Conservation (phyloP, 768 basidiomycete genomes). For the Lactifluus pinguis region DNA sequence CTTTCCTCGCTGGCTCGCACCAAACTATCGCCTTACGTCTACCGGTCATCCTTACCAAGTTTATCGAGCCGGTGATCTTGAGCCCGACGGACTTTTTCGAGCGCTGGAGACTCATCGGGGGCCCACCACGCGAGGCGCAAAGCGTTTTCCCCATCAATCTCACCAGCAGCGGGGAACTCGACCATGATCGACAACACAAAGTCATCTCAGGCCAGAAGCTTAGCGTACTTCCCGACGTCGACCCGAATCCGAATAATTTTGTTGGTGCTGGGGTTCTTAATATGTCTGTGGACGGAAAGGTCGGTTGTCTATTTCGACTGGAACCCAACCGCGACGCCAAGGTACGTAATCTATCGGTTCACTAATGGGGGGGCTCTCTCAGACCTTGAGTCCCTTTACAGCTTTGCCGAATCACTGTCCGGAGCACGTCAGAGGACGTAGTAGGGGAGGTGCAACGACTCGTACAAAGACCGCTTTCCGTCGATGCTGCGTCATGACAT, state of each 20-base stretch:
- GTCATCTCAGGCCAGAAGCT: constrained; percentile 73
- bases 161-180: constrained; percentile 58
- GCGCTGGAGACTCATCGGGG: constrained; percentile 96
- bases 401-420: constrained; percentile 87
- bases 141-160: constrained; percentile 73
- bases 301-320: constrained; percentile 85
- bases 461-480: constrained; percentile 33
- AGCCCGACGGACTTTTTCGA: constrained; percentile 87
- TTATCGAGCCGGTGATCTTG: constrained; percentile 88
- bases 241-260: constrained; percentile 89
- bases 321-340: constrained; percentile 97
- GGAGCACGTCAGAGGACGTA: constrained; percentile 92
- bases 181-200: constrained; percentile 62
- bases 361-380: not conserved
- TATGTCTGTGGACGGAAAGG: constrained; percentile 85
- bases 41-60: constrained; percentile 84
- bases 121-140: constrained; percentile 89
- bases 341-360: constrained; percentile 36
- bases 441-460: constrained; percentile 58
- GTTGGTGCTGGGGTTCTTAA: constrained; percentile 96
- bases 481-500: constrained; percentile 21
- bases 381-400: constrained; percentile 24
- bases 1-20: constrained; percentile 88
- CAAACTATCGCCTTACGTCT: constrained; percentile 77
- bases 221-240: constrained; percentile 72